A percentile compares a stretch with the other conserved stretches of the same genome.
phyloP scores from a whole-genome alignment of 495 filamentous ascomycete species.

The Clavariopsis aquatica region DNA sequence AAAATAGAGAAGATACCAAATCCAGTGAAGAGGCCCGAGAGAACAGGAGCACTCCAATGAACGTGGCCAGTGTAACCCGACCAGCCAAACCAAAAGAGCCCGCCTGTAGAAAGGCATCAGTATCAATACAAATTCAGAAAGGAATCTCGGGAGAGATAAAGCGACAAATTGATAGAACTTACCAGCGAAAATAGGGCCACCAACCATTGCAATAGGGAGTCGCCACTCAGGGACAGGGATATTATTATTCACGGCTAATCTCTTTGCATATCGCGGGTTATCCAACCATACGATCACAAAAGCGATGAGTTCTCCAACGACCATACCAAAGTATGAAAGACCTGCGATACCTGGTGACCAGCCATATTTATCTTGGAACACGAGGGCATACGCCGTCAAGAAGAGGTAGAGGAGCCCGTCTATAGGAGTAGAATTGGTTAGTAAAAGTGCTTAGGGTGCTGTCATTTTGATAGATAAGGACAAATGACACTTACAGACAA shows the following conservation, averaged over 20 bases:
- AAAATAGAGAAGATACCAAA: conserved; percentile 37
- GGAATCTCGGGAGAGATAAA: background rate
- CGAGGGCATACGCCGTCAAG: conserved; percentile 50
- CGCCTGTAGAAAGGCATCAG: conserved; percentile 5
- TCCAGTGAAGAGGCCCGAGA: conserved; percentile 29
- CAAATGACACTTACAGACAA: conserved; percentile 16
- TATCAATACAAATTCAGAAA: too few species aligned
- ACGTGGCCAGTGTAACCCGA: conserved; percentile 19
- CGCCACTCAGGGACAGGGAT: conserved; percentile 36
- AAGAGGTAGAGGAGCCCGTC: conserved; percentile 53
- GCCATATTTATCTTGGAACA: conserved; percentile 48
- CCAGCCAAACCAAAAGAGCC: conserved; percentile 39
- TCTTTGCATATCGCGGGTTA: conserved; percentile 51
- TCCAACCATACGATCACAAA: conserved; percentile 42
- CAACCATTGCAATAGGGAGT: conserved; percentile 24
- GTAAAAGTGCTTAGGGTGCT: background rate
- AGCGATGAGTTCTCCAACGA: conserved; percentile 49
- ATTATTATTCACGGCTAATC: conserved; percentile 51
- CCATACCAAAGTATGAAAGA: conserved; percentile 50
- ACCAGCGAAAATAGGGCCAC: conserved; percentile 26
- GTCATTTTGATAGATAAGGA: background rate
- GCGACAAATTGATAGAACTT: conserved; percentile 36
- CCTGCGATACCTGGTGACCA: conserved; percentile 48
- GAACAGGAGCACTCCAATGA: conserved; percentile 30
- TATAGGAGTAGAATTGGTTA: conserved; percentile 19